Conservation (phyloP, 306 rosid genomes). For the Prunus mira region DNA sequence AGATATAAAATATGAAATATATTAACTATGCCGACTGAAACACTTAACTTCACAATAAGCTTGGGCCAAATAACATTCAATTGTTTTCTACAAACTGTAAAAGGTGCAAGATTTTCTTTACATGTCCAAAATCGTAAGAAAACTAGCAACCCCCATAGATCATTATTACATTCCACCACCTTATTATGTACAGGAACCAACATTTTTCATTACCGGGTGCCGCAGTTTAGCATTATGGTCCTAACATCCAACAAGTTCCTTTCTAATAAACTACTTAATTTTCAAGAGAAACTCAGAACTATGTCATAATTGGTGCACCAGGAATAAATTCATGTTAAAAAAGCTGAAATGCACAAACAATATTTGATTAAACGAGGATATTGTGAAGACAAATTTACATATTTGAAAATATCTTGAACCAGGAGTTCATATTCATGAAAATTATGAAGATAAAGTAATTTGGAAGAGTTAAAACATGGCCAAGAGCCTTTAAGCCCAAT, state of each 20-base stretch:
- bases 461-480: not conserved
- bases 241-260: too few relatives aligned
- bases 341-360: constrained; percentile 6
- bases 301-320: not conserved
- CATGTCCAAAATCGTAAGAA: not conserved
- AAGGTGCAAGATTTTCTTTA: too few relatives aligned
- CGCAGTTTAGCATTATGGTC: too few relatives aligned
- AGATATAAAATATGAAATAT: not conserved
- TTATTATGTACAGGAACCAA: too few relatives aligned
- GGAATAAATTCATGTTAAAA: not conserved
- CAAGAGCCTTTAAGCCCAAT: not conserved
- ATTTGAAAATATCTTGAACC: not conserved
- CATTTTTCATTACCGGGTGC: too few relatives aligned
- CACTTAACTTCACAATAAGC: not conserved
- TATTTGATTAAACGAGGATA: not conserved
- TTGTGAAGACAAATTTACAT: not conserved
- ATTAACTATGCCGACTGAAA: not conserved
- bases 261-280: not conserved
- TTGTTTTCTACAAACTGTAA: too few relatives aligned
- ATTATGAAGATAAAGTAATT: not conserved
- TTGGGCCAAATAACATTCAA: not conserved
- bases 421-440: not conserved
- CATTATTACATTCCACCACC: not conserved
- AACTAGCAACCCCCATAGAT: not conserved
- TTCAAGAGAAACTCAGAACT: not conserved